phyloP scores from a whole-genome alignment of 306 rosid species.

The Begonia loranthoides region DNA sequence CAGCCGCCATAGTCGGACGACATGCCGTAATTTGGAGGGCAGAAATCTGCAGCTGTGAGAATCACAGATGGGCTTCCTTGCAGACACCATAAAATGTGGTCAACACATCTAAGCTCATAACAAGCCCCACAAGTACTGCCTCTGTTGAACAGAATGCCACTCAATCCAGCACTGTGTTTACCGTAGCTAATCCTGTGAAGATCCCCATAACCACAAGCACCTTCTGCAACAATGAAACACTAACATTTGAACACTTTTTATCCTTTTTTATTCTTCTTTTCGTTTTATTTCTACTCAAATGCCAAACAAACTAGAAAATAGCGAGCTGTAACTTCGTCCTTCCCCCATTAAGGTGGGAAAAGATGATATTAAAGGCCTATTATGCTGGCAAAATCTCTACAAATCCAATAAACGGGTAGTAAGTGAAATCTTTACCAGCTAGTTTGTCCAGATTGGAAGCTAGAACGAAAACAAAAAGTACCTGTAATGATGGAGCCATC shows the following conservation, averaged over 20 bases:
- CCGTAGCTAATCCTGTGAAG: conserved; percentile 75
- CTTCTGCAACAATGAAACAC: conserved; percentile 45
- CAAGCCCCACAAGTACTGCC: conserved; percentile 94
- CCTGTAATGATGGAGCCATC: conserved; percentile 74
- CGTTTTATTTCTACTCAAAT: no score
- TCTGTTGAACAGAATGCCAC: conserved; percentile 73
- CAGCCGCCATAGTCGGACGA: conserved; percentile 94
- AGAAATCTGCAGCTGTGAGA: conserved; percentile 91
- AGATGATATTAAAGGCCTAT: not conserved
- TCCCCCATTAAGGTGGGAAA: no score
- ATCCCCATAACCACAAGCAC: conserved; percentile 98
- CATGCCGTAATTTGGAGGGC: conserved; percentile 83
- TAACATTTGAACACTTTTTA: not conserved
- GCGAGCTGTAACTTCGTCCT: no score
- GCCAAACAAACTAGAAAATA: no score
- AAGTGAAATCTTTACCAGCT: not conserved
- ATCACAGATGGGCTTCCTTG: conserved; percentile 76
- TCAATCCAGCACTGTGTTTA: conserved; percentile 66
- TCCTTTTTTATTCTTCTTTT: no score
- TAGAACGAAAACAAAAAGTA: conserved; percentile 15
- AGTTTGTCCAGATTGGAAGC: not conserved
- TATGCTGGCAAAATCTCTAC: not conserved
- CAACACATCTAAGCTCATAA: conserved; percentile 85
- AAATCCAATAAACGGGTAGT: not conserved
- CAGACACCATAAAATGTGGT: conserved; percentile 86